phyloP scores from a whole-genome alignment of 2,329 filamentous ascomycete species.

The Clarireedia homoeocarpa region DNA sequence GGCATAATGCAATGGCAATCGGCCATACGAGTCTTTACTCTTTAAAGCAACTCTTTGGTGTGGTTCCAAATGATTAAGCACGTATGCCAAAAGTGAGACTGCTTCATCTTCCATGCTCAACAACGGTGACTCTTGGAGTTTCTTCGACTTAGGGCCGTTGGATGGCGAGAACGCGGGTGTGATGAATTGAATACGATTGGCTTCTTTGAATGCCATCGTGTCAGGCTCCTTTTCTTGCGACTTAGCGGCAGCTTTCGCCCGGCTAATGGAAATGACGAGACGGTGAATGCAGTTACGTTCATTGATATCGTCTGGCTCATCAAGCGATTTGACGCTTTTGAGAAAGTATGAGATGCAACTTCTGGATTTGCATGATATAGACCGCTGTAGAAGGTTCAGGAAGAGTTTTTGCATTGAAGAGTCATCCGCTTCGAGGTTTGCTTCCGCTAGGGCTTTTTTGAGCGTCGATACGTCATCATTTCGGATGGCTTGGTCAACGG shows the following conservation, averaged over 20 bases:
- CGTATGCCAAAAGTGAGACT: conserved; percentile 55
- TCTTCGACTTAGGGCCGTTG: conserved; percentile 51
- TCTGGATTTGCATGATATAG: conserved; percentile 63
- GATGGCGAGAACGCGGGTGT: conserved; percentile 67
- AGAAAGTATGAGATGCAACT: conserved; percentile 66
- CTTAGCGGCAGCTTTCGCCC: conserved; percentile 49
- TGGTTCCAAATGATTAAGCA: conserved; percentile 60
- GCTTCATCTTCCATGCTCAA: conserved; percentile 64
- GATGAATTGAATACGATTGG: conserved; percentile 54
- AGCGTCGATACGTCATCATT: conserved; percentile 55
- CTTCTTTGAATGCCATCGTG: conserved; percentile 35
- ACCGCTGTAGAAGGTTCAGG: conserved; percentile 71
- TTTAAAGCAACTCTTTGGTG: conserved; percentile 61
- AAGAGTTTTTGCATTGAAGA: conserved; percentile 57
- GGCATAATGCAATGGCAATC: conserved; percentile 84
- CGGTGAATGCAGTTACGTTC: conserved; percentile 89
- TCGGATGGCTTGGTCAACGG: conserved; percentile 63
- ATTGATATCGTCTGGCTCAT: conserved; percentile 89
- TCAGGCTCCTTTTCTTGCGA: conserved; percentile 16
- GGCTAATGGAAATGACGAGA: conserved; percentile 83
- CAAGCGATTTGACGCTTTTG: conserved; percentile 58
- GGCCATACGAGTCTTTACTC: conserved; percentile 68
- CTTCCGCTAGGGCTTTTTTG: conserved; percentile 48
- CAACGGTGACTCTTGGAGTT: conserved; percentile 60
- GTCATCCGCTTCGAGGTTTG: conserved; percentile 45